Conservation (phyloP, 176 grass and related monocot species). For the Avena insularis region DNA sequence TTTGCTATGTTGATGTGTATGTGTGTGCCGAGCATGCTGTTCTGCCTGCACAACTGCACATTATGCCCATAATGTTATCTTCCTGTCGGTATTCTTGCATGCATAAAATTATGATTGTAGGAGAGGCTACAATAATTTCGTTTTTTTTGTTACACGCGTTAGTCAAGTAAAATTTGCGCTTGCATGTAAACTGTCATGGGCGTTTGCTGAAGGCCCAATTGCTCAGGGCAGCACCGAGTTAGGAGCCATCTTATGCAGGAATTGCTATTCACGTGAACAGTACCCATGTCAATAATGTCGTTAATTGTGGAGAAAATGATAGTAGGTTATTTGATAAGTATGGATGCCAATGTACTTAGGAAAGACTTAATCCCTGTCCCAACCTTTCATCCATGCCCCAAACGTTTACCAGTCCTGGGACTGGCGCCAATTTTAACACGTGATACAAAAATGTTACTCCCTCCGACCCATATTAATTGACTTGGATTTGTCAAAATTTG, state of each 20-base stretch:
- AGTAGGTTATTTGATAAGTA: background rate
- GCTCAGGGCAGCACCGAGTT: background rate
- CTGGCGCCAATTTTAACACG: background rate
- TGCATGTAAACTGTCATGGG: slow-evolving; percentile 6
- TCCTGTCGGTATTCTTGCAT: background rate
- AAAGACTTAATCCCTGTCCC: background rate
- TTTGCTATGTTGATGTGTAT: slow-evolving; percentile 1
- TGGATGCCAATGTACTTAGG: background rate
- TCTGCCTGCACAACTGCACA: background rate
- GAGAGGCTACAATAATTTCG: background rate
- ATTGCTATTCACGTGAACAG: background rate
- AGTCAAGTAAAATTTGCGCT: background rate
- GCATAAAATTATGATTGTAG: background rate
- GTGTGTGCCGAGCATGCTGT: background rate
- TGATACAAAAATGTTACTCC: background rate
- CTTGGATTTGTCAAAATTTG: no score
- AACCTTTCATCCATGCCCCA: background rate
- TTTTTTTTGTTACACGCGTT: slow-evolving; percentile 13
- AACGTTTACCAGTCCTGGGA: background rate
- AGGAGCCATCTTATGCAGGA: background rate
- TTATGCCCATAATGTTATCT: background rate
- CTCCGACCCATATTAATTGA: no score
- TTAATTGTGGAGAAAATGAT: background rate
- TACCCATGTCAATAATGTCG: background rate
- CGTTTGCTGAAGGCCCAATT: background rate